Evolutionary conservation across 768 basidiomycete genomes (phyloP), one percentile per base, ranked within the genome.

Genomic region (Solioccasus polychromus): DNA sequence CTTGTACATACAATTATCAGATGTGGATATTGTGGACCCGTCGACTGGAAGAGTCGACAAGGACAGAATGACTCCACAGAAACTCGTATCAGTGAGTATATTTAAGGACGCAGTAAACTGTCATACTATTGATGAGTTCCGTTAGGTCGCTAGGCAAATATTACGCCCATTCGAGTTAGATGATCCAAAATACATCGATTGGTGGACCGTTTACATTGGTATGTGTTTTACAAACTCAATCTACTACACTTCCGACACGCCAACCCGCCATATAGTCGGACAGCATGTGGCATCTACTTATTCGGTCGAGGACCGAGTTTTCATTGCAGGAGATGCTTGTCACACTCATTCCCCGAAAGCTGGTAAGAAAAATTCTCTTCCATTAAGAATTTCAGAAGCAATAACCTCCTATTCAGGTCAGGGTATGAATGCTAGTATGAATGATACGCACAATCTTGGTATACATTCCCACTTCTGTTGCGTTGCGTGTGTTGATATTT

Each of bases 241-340:
- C n/a, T n/a, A n/a, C n/a, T n/a, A n/a, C n/a, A n/a, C n/a, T n/a
- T n/a, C n/a, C n/a, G n/a, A n/a, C n/a, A n/a, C n/a, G n/a, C n/a
- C n/a, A n/a, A n/a, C n/a, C n/a, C n/a, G n/a, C n/a, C n/a, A n/a
- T n/a, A n/a, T n/a, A 82, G 83, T 86, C 52, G 83, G 83, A 2
- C 85, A 86, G 57, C 76, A 83, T 10, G 78, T 86, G 4, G 82
- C 83, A 6, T 75, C 80, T 5, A 66, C 63, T 3, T 87, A 74
- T 61, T 79, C 78, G 19, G 67, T 75, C 1, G 54, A 76, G 11
- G 72, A 82, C 3, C 73, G 84, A 3, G 73, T 84, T 1, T 85
- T 87, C 61, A 85, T 88, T 39, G 80, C 77, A 3, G 85, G 84
- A 0, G 84, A 85, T 63, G 84, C 82, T 0, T 84, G 81, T 48